These are phyloP conservation scores for Coemansia sp. DNA, from an alignment of 192 early-diverging fungal species.

Conservation along the genomic window DNA sequence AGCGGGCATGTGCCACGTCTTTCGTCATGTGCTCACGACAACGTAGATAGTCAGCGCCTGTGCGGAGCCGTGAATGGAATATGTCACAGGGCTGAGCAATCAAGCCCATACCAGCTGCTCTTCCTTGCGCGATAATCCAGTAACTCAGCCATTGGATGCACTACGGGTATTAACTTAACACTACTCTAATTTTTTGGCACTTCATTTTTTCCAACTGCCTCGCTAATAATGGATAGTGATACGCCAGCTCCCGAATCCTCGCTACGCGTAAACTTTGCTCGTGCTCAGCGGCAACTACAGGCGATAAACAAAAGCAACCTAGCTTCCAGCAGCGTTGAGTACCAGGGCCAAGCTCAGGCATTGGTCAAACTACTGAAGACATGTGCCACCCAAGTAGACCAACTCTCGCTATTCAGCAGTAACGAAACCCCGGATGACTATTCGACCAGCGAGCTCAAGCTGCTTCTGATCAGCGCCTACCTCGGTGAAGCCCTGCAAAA, in stretches of 20 bases:
- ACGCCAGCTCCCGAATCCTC: slow-evolving; percentile 5
- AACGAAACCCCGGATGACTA: slow-evolving; percentile 92
- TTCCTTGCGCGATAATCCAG: background rate
- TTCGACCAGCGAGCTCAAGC: slow-evolving; percentile 73
- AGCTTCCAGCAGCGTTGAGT: slow-evolving; percentile 40
- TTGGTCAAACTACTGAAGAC: slow-evolving; percentile 22
- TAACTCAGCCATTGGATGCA: background rate
- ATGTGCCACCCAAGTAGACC: slow-evolving; percentile 28
- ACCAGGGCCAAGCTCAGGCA: slow-evolving; percentile 19
- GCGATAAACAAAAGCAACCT: slow-evolving; percentile 17
- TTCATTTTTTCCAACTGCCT: background rate
- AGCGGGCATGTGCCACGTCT: background rate
- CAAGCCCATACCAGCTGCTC: background rate
- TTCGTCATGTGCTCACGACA: background rate
- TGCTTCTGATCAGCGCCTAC: slow-evolving; percentile 31
- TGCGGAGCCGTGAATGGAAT: background rate
- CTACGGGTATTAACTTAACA: background rate
- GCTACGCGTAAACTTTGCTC: slow-evolving; percentile 34
- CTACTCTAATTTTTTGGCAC: background rate
- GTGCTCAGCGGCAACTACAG: slow-evolving; percentile 38
- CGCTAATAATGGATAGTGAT: background rate
- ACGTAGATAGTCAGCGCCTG: background rate
- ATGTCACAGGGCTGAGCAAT: background rate
- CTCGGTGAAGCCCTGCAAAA: slow-evolving; percentile 46
- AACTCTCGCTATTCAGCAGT: slow-evolving; percentile 73